A percentile compares a stretch with the other conserved stretches of the same genome.
Evolutionary conservation across 352 stramenopile genomes (phyloP).

Genomic region (Lagenidium giganteum): DNA sequence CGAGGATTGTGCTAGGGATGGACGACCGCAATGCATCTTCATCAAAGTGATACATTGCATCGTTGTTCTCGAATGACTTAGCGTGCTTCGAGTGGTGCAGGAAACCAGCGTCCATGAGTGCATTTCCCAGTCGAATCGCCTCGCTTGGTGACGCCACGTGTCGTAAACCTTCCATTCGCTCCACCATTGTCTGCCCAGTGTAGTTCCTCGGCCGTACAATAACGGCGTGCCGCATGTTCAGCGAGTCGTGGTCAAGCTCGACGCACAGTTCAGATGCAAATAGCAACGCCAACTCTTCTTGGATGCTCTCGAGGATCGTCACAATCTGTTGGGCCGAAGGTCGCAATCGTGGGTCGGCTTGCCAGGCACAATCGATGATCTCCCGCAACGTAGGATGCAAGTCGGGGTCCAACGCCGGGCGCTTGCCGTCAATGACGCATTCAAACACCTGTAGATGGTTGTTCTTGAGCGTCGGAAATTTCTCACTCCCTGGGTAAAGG

Average conservation of each 20-base stretch:
- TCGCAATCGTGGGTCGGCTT: constrained; percentile 11
- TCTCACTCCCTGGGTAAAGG: constrained; percentile 20
- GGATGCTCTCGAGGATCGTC: constrained; percentile 20
- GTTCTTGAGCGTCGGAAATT: constrained; percentile 13
- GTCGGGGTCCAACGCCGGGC: constrained; percentile 15
- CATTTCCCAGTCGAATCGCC: constrained; percentile 29
- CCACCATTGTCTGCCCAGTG: too few species aligned
- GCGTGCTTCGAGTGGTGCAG: constrained; percentile 30
- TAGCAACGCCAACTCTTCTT: constrained; percentile 15
- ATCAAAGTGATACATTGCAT: constrained; percentile 26
- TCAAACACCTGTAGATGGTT: constrained; percentile 27
- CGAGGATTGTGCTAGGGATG: constrained; percentile 23
- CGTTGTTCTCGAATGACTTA: constrained; percentile 16
- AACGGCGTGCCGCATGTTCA: too few species aligned
- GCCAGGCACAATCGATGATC: constrained; percentile 23
- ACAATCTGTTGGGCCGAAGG: constrained; percentile 23
- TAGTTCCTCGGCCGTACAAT: too few species aligned
- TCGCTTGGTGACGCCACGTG: constrained; percentile 13
- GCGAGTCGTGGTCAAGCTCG: constrained; percentile 4
- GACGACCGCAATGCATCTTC: constrained; percentile 19
- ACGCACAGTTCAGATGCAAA: constrained; percentile 22
- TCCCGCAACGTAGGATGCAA: constrained; percentile 19
- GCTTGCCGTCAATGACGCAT: constrained; percentile 20
- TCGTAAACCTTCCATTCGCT: background rate
- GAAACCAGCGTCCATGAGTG: constrained; percentile 27